A percentile compares a stretch with the other conserved stretches of the same genome.
phyloP scores from a whole-genome alignment of 306 rosid genomes.

The Purshia tridentata region DNA sequence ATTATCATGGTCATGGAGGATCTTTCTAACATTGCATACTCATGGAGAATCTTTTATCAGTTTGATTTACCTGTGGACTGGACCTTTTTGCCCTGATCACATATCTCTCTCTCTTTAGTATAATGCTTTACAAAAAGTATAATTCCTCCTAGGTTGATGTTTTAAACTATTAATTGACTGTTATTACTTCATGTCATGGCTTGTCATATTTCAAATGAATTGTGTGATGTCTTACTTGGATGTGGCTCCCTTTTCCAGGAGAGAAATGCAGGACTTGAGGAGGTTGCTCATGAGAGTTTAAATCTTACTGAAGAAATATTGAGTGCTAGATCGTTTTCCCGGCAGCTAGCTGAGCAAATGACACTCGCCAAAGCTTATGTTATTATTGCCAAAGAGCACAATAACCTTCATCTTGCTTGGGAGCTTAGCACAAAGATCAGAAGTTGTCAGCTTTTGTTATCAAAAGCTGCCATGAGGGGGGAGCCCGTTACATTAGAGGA shows the following conservation, averaged over 20 bases:
- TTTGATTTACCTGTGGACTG: not conserved
- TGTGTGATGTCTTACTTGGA: conserved; percentile 19
- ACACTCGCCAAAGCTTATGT: conserved; percentile 94
- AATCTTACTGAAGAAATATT: conserved; percentile 82
- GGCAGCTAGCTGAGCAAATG: conserved; percentile 90
- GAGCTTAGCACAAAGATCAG: conserved; percentile 86
- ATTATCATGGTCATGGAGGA: not conserved
- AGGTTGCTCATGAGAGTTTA: conserved; percentile 58
- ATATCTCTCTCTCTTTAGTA: not conserved
- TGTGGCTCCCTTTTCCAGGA: conserved; percentile 55
- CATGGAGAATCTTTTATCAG: too few species aligned
- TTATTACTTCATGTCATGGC: conserved; percentile 7
- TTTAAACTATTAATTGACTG: not conserved
- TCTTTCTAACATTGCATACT: not conserved
- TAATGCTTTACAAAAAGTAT: not conserved
- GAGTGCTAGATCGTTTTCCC: conserved; percentile 77
- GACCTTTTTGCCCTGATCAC: not conserved
- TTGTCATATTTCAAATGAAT: not conserved
- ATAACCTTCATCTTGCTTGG: conserved; percentile 98
- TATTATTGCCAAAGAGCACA: conserved; percentile 97
- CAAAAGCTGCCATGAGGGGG: conserved; percentile 86
- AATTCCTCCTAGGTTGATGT: not conserved
- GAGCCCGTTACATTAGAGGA: conserved; percentile 79
- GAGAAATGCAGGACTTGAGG: conserved; percentile 56
- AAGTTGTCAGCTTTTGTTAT: conserved; percentile 90